Conservation (phyloP, 2,329 filamentous ascomycete species). For the Monosporascus sp. region DNA sequence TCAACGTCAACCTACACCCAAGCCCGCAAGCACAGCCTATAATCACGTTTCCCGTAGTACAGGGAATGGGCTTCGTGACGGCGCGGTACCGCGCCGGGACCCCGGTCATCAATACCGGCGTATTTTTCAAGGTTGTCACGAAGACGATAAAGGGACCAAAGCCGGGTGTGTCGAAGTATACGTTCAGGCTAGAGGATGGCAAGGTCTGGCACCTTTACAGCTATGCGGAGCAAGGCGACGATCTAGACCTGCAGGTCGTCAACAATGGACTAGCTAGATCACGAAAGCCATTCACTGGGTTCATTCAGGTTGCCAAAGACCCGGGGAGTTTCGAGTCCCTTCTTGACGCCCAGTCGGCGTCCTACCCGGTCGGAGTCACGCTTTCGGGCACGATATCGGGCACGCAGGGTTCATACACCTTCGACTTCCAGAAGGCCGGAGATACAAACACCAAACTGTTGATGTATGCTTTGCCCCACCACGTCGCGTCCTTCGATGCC, state of each 20-base stretch:
- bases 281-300: constrained; percentile 64
- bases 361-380: constrained; percentile 61
- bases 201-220: constrained; percentile 78
- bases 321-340: constrained; percentile 58
- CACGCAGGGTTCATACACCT: constrained; percentile 62
- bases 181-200: constrained; percentile 64
- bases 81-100: constrained; percentile 65
- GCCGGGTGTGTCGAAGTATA: constrained; percentile 69
- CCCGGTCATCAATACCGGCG: constrained; percentile 67
- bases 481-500: constrained; percentile 67
- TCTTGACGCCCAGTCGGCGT: constrained; percentile 71
- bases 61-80: constrained; percentile 86
- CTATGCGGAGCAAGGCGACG: constrained; percentile 50
- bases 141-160: constrained; percentile 51
- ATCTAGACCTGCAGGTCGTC: constrained; percentile 62
- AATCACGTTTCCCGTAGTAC: constrained; percentile 75
- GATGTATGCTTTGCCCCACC: constrained; percentile 88
- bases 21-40: constrained; percentile 47
- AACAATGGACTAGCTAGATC: constrained; percentile 63
- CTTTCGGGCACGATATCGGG: constrained; percentile 59
- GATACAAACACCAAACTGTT: constrained; percentile 54
- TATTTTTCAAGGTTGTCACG: constrained; percentile 67
- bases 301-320: constrained; percentile 79
- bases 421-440: constrained; percentile 70
- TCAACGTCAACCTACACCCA: constrained; percentile 61